Evolutionary conservation across 179 eudicot species (phyloP), one percentile per base, ranked within the genome.

Genomic region (Vitellaria paradoxa): DNA sequence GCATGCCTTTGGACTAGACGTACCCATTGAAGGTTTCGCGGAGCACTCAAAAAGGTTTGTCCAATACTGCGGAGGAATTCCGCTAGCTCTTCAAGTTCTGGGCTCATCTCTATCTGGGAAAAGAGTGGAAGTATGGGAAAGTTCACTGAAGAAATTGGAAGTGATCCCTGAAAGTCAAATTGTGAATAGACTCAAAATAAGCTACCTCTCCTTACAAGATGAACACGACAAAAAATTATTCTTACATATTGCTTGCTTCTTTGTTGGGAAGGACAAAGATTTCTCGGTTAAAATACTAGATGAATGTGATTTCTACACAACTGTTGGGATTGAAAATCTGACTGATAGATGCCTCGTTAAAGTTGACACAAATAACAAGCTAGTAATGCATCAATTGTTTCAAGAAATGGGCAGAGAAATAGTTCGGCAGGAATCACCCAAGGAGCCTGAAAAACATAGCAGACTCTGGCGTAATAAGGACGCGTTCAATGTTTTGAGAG

Each of bases 361-460:
- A 9, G 5, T 74, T 6, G 23, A 13, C 21, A 2, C 0, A 30
- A 9, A 26, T 20, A 59, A 57, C 40, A 61, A 64, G 40, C 12
- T 79, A 4, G 45, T 8, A 2, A 75, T 79, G 78, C 75, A 74
- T 74, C 55, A 79, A 21, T 11, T 68, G 18, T 14, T 79, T 12
- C 74, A 40, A 26, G 75, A 74, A 21, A 74, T 74, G 74, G 82
- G 68, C 18, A 65, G 78, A n/a, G 65, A 79, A 7, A 69, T 79
- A 59, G 42, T 79, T 13, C 56, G 74, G 2, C 37, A 60, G 21
- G 23, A 66, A 24, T 72, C 52, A 6, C 68, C 47, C 5, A 50
- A 23, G 0, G 62, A 68, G 23, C 63, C 57, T 9, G 53, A 65
- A 37, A 68, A 74, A 11, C 70, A 53, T 7, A 74, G 75, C 24